Base-by-base conservation (phyloP, 2,329 filamentous ascomycete species). In the Calonectria pteridis region DNA sequence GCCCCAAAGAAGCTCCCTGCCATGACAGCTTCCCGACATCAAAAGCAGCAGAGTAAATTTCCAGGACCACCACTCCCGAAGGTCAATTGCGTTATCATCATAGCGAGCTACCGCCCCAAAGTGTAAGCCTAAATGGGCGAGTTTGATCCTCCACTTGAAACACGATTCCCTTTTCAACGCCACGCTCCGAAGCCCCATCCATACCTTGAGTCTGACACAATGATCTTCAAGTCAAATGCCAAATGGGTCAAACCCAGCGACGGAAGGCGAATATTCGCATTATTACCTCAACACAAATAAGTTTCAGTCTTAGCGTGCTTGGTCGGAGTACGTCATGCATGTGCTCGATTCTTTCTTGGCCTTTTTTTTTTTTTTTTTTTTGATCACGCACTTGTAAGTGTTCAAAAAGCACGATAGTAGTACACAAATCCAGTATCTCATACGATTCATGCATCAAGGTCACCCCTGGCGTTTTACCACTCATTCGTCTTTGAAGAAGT, bases 31-130 rank as follows among this genome's bases (percentile, higher is more conserved):
- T 63, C 67, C 55, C 43, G 14, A 62, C 53, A 69, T 63, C 29
- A 29, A 20, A 63, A 62, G 67, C 43, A 58, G 59, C 65, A 46
- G 65, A 67, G 65, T 67, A 43, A 58, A 46, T 53, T 67, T 46
- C 50, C 65, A 63, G 43, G 23, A 51, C 46, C 29, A 53, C 59
- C 35, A 40, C 55, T 62, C 55, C 55, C 55, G 55, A 37, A 62
- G 35, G 35, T 40, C 33, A 62, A 62, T 62, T 37, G 33, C 35
- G 33, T 23, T 64, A n/a, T 33, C 37, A n/a, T 33, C 37, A 33
- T 64, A 29, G 6, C 28, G n/a, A 40, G 33, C 13, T 40, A 40
- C 35, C 16, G 33, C 55, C n/a, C 23, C 40, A 40, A 62, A 29
- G 55, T 40, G 10, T 40, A 26, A 62, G 55, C n/a, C 18, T 62